phyloP scores from a whole-genome alignment of 2,329 filamentous ascomycete genomes.

The Ophiostoma himal-ulmi region DNA sequence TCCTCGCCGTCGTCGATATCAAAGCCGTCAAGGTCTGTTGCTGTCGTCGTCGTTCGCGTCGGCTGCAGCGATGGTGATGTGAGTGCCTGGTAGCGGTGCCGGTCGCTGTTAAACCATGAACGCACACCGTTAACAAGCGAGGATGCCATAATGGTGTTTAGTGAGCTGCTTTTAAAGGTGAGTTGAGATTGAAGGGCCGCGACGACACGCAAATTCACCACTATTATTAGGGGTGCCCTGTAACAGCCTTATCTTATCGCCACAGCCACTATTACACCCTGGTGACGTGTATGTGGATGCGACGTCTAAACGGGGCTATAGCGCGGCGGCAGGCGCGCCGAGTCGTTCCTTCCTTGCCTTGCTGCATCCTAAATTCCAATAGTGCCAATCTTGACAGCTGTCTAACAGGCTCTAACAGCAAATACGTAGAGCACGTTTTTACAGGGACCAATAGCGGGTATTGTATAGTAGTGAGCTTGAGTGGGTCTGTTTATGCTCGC shows the following conservation, averaged over 20 bases:
- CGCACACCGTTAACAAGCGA: constrained; percentile 17
- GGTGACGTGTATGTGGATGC: constrained; percentile 5
- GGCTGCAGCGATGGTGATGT: constrained; percentile 6
- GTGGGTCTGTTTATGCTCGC: constrained; percentile 11
- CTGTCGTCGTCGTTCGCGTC: neutral
- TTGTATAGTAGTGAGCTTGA: neutral
- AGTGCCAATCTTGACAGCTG: neutral
- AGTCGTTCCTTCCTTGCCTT: neutral
- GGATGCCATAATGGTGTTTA: neutral
- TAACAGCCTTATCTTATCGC: constrained; percentile 7
- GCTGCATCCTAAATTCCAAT: neutral
- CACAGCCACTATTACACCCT: neutral
- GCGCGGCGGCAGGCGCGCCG: constrained; percentile 4
- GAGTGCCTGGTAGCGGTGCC: constrained; percentile 16
- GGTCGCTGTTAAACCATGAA: constrained; percentile 9
- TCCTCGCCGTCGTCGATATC: constrained; percentile 16
- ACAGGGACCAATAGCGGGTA: neutral
- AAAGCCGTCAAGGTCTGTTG: neutral
- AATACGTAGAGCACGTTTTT: constrained; percentile 5
- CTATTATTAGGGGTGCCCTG: constrained; percentile 4
- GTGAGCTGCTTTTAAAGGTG: neutral
- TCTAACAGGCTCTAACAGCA: neutral
- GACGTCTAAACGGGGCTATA: neutral
- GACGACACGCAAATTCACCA: neutral
- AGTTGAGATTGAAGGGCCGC: neutral